Conservation (phyloP, 2,329 filamentous ascomycete genomes). For the Trichoderma atrobrunneum region DNA sequence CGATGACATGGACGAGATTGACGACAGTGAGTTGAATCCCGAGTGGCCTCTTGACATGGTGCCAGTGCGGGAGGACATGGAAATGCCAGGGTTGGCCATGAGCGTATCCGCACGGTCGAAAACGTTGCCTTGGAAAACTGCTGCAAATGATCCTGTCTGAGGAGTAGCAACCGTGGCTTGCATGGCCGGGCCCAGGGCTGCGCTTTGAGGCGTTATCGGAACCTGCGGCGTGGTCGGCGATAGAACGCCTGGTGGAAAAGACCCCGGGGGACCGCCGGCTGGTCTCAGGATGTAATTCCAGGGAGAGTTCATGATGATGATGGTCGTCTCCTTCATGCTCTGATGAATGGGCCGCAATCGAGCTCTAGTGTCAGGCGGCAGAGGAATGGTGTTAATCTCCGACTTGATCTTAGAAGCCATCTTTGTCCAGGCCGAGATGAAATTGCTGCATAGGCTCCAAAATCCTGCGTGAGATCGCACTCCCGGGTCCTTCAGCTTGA, state of each 20-base stretch:
- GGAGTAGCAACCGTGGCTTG: constrained; percentile 83
- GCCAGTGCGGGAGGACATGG: constrained; percentile 53
- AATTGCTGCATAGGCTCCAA: constrained; percentile 71
- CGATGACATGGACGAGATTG: constrained; percentile 42
- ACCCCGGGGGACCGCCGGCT: background rate
- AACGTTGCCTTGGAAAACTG: constrained; percentile 55
- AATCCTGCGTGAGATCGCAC: constrained; percentile 62
- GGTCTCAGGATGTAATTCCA: constrained; percentile 48
- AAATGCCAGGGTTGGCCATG: constrained; percentile 56
- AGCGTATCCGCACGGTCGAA: constrained; percentile 59
- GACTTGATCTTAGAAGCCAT: constrained; percentile 61
- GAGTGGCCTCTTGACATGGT: constrained; percentile 44
- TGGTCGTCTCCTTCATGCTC: constrained; percentile 75
- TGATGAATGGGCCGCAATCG: constrained; percentile 79
- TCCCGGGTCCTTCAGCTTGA: constrained; percentile 82
- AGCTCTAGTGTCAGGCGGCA: constrained; percentile 66
- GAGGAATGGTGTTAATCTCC: constrained; percentile 48
- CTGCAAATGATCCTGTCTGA: constrained; percentile 54
- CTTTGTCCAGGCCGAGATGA: constrained; percentile 67
- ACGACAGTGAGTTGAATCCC: constrained; percentile 40
- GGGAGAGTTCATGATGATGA: constrained; percentile 62
- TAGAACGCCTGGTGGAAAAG: constrained; percentile 7
- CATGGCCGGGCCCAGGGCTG: constrained; percentile 82
- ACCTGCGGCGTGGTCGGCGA: constrained; percentile 29
- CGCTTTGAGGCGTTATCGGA: constrained; percentile 85